Evolutionary conservation across 148 eudicot genomes (phyloP).

Genomic region (Oxyria digyna): DNA sequence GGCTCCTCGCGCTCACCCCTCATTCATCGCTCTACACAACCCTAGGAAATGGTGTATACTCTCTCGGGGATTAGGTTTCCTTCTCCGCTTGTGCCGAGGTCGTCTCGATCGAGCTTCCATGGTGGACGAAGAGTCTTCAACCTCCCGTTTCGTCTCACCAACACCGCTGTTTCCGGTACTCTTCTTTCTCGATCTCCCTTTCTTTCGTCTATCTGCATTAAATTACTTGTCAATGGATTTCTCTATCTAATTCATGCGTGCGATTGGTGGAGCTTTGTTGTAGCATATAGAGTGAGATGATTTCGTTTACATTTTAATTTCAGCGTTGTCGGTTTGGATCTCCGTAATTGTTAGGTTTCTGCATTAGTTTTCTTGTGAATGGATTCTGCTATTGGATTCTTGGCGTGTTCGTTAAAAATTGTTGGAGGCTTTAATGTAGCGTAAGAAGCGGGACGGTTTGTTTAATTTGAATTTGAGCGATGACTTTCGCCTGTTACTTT

Average conservation of each 20-base stretch:
- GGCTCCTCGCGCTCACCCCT: not conserved
- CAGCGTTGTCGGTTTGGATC: not conserved
- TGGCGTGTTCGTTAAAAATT: not conserved
- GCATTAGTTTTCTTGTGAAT: not conserved
- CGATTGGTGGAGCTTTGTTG: not conserved
- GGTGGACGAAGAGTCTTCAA: conserved; percentile 20
- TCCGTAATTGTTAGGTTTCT: not conserved
- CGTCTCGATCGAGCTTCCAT: conserved; percentile 24
- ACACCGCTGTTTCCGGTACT: conserved; percentile 25
- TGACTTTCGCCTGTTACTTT: not conserved
- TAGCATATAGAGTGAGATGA: not conserved
- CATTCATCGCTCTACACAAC: not conserved
- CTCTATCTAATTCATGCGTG: not conserved
- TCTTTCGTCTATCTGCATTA: not conserved
- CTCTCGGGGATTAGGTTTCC: conserved; percentile 56
- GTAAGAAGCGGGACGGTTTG: not conserved
- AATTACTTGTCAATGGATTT: not conserved
- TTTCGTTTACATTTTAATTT: not conserved
- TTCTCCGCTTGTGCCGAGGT: conserved; percentile 25
- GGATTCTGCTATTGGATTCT: not conserved
- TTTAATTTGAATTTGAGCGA: not conserved
- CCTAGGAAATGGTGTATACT: conserved; percentile 45
- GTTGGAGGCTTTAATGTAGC: not conserved
- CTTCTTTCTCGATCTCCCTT: conserved; percentile 10
- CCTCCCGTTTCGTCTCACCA: conserved; percentile 23